phyloP scores from a whole-genome alignment of 2,329 filamentous ascomycete species.

The Sphaerulina musiva region DNA sequence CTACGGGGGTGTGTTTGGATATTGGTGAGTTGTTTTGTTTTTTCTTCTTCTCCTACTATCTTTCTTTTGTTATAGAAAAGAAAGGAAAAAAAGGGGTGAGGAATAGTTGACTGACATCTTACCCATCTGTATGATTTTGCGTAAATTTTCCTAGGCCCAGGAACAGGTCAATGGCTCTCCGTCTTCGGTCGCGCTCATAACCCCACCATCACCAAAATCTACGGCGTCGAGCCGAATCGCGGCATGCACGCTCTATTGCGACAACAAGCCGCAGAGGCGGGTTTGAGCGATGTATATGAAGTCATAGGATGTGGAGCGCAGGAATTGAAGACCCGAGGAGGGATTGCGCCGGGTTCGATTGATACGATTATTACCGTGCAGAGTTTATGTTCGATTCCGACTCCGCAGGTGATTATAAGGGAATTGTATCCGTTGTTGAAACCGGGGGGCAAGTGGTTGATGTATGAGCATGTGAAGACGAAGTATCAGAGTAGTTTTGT shows the following conservation, averaged over 20 bases:
- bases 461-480: conserved; percentile 54
- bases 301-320: conserved; percentile 59
- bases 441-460: conserved; percentile 57
- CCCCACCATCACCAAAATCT: conserved; percentile 41
- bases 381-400: conserved; percentile 59
- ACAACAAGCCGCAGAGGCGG: conserved; percentile 45
- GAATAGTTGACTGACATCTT: no score
- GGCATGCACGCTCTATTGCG: conserved; percentile 47
- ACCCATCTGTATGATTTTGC: no score
- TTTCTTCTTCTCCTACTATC: no score
- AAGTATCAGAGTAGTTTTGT: conserved; percentile 32
- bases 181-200: conserved; percentile 40
- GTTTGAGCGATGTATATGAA: conserved; percentile 53
- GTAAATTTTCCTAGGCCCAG: conserved; percentile 39
- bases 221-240: conserved; percentile 59
- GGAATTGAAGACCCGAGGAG: conserved; percentile 42
- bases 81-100: no score
- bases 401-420: conserved; percentile 50
- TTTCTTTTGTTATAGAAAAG: no score
- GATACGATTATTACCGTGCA: conserved; percentile 56
- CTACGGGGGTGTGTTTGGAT: conserved; percentile 53
- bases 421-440: conserved; percentile 54
- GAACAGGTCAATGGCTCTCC: conserved; percentile 55
- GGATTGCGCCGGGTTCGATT: conserved; percentile 47
- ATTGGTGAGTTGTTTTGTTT: conserved; percentile 35